Evolutionary conservation across 495 filamentous ascomycete species (phyloP).

Genomic region (Stereocaulon alpinum): DNA sequence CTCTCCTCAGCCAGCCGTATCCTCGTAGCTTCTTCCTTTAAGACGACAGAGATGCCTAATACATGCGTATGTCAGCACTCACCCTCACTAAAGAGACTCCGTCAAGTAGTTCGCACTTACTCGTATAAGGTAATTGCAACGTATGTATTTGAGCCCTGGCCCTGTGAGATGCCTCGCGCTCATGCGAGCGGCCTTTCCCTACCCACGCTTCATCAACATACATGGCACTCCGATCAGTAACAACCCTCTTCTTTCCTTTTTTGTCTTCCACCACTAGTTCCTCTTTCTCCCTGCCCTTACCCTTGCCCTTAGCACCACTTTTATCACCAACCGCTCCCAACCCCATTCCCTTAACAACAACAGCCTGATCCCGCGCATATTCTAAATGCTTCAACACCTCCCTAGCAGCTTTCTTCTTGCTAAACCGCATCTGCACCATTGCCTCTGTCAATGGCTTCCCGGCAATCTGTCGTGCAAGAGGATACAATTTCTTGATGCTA

Average conservation of each 20-base stretch:
- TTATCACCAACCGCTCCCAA: constrained; percentile 43
- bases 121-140: constrained; percentile 56
- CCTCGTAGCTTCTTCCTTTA: constrained; percentile 89
- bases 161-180: constrained; percentile 45
- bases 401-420: constrained; percentile 81
- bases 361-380: constrained; percentile 63
- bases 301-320: constrained; percentile 36
- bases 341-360: constrained; percentile 76
- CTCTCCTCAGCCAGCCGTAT: constrained; percentile 69
- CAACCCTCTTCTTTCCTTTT: constrained; percentile 48
- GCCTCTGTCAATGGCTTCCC: constrained; percentile 90
- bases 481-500: constrained; percentile 75
- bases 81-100: not conserved
- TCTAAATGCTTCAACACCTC: constrained; percentile 70
- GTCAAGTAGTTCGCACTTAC: constrained; percentile 37
- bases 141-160: constrained; percentile 56
- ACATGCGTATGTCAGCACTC: not conserved
- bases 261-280: constrained; percentile 32
- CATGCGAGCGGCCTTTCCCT: constrained; percentile 58
- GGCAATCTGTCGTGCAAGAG: constrained; percentile 72
- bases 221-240: constrained; percentile 60
- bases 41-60: constrained; percentile 60
- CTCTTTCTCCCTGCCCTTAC: constrained; percentile 21
- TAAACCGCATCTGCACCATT: constrained; percentile 89
- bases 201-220: constrained; percentile 93